These are phyloP conservation scores for Phaeotremella skinneri DNA, from an alignment of 768 basidiomycete genomes.

Conservation along the genomic window DNA sequence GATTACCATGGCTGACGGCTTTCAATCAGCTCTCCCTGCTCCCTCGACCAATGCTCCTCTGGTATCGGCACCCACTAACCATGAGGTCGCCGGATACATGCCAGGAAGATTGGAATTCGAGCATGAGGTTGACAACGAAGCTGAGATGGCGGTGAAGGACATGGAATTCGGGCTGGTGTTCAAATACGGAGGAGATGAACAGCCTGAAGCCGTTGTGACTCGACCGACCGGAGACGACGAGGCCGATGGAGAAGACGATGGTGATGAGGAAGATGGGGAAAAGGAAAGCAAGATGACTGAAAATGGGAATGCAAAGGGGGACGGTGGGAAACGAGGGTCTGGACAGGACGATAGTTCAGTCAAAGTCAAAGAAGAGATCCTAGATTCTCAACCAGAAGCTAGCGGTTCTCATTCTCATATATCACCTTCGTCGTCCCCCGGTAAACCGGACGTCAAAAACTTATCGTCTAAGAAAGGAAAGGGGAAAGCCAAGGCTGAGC, in stretches of 20 bases:
- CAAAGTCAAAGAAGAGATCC: conserved; percentile 21
- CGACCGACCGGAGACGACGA: conserved; percentile 53
- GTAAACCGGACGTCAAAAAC: conserved; percentile 11
- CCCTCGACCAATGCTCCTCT: conserved; percentile 64
- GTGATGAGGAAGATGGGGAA: conserved; percentile 61
- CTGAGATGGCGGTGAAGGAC: conserved; percentile 91
- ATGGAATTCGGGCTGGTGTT: conserved; percentile 90
- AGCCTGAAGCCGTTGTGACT: conserved; percentile 50
- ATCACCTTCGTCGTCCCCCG: conserved; percentile 9
- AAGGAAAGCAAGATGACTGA: neutral
- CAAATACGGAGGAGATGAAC: conserved; percentile 76
- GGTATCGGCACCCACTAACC: conserved; percentile 79
- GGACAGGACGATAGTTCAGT: too few species aligned
- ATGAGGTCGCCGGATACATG: conserved; percentile 88
- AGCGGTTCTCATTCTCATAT: conserved; percentile 2
- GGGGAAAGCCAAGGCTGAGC: conserved; percentile 25
- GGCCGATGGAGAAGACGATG: conserved; percentile 68
- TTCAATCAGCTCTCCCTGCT: conserved; percentile 32
- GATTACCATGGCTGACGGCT: conserved; percentile 55
- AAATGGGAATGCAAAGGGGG: conserved; percentile 9
- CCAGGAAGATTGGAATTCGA: conserved; percentile 98
- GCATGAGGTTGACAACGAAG: conserved; percentile 94
- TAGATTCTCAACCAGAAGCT: conserved; percentile 36
- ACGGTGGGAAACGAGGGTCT: conserved; percentile 13
- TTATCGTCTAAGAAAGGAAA: conserved; percentile 21